Base-by-base conservation (phyloP, 2,329 filamentous ascomycete species). In the Diaporthe sp. region DNA sequence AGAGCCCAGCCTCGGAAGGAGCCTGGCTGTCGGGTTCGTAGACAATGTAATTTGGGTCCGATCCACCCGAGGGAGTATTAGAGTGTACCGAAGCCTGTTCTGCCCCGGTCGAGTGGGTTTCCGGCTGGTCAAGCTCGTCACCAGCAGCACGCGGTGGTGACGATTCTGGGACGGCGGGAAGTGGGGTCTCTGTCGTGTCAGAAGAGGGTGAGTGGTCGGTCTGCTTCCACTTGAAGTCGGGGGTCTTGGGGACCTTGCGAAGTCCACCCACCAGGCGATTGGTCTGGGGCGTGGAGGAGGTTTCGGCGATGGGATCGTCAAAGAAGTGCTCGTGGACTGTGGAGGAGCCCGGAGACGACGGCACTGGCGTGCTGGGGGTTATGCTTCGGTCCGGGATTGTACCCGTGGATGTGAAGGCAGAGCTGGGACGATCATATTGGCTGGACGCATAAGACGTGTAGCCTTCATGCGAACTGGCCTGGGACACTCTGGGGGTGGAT, bases 181-280 rank as follows among this genome's bases (percentile, higher is more conserved):
- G 82, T 75, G 80, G 79, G 61, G 78, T 78, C 51, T 81, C 81
- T 73, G 79, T 74, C n/a, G 76, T 73, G 72, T 77, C 76, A 71
- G 76, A 77, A 53, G 79, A 78, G 61, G 80, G 77, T 28, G 83
- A 79, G 51, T 80, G 75, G 74, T 78, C 75, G 72, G 81, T 78
- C 77, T 85, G 83, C 78, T 85, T 87, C 76, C 82, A 84, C 81
- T 88, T 87, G 74, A 82, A 77, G 78, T 88, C 86, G 28, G 85
- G 84, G 60, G 85, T 86, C 42, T 82, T 83, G 60, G 84, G 83
- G 25, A 91, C 88, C 80, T 89, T 89, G 73, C 89, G 89, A 75
- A 91, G 80, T 72, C 89, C 89, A 78, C 90, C 89, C 62, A 88
- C 84, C 81, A 91, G 85, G 78, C 87, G 87, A 79, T 89, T 88